These are phyloP conservation scores for Hypoxylon subgilvum DNA, from an alignment of 495 filamentous ascomycete genomes.

Conservation along the genomic window DNA sequence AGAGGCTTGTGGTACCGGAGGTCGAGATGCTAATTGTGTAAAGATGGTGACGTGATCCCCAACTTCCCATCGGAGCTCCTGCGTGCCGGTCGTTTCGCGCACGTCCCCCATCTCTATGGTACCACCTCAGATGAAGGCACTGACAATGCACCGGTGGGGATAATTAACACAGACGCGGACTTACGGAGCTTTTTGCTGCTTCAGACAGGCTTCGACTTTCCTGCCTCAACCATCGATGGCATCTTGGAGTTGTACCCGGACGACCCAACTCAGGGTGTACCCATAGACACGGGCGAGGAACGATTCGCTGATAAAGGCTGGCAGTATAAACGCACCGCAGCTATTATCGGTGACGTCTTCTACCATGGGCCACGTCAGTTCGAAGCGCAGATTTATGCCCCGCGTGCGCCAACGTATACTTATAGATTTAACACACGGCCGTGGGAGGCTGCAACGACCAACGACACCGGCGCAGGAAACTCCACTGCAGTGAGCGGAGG, in stretches of 20 bases:
- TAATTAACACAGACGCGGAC: constrained; percentile 53
- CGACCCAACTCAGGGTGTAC: constrained; percentile 42
- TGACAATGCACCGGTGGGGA: constrained; percentile 55
- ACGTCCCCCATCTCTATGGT: constrained; percentile 64
- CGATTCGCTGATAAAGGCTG: constrained; percentile 39
- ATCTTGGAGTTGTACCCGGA: constrained; percentile 48
- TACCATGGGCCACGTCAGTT: constrained; percentile 44
- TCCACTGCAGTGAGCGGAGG: constrained; percentile 8
- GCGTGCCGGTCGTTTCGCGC: constrained; percentile 53
- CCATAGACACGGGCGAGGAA: constrained; percentile 38
- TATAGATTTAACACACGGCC: constrained; percentile 46
- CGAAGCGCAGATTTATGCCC: constrained; percentile 37
- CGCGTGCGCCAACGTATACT: constrained; percentile 34
- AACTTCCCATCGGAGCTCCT: constrained; percentile 41
- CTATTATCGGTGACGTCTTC: constrained; percentile 46
- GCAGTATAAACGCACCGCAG: constrained; percentile 46
- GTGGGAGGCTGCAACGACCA: constrained; percentile 26
- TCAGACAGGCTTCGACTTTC: constrained; percentile 31
- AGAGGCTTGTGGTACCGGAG: background rate
- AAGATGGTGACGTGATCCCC: constrained; percentile 58
- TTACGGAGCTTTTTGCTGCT: constrained; percentile 44
- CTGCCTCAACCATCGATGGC: constrained; percentile 40
- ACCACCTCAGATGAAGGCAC: constrained; percentile 69
- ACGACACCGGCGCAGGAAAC: constrained; percentile 1
- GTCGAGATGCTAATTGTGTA: background rate